Evolutionary conservation across 2,329 filamentous ascomycete species (phyloP), one percentile per base, ranked within the genome.

Genomic region (Chaetothyriales sp.): DNA sequence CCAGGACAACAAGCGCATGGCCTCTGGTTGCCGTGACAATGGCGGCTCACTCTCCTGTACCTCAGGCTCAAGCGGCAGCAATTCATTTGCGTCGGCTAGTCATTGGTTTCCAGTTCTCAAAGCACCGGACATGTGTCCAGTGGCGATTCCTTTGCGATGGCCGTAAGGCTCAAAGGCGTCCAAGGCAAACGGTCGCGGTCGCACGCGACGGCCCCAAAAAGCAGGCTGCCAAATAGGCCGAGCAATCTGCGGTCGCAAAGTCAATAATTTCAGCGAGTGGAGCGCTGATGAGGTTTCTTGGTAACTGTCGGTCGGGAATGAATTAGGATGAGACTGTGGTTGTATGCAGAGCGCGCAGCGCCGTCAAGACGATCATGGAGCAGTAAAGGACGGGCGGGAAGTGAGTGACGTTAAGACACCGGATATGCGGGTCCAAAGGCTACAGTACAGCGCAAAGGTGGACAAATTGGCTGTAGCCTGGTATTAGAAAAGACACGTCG

Each of bases 1-100:
- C 46, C 46, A 47, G 18, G 46, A 47, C 28, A 47, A 33, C 46
- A 47, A 22, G 22, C 29, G 46, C 46, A 47, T 47, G 28, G 6
- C 29, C 46, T 18, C 18, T 25, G 28, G 18, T 47, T 33, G 46
- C 46, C 46, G 18, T 47, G 20, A 25, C 8, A 33, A 29, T 47
- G 8, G 25, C 46, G 46, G 18, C 19, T 25, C 22, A 47, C 10
- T 40, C 33, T 40, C 33, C 33, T 2, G 8, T 40, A 40, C 33
- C 33, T 40, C 33, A 40, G 33, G 33, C 33, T 40, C 10, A 40
- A 40, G 33, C 33, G 33, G 33, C 10, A 15, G 33, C 15, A 15
- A 40, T 40, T 10, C 33, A 40, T 40, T 40, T 40, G 33, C 33
- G 33, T 40, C 33, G 33, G 33, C 33, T 40, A 40, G 33, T 40